Percentiles rank a stretch among this genome's conserved stretches.
Evolutionary conservation across 1,284 basidiomycete species (phyloP).

Genomic region (Trichosporon inkin): DNA sequence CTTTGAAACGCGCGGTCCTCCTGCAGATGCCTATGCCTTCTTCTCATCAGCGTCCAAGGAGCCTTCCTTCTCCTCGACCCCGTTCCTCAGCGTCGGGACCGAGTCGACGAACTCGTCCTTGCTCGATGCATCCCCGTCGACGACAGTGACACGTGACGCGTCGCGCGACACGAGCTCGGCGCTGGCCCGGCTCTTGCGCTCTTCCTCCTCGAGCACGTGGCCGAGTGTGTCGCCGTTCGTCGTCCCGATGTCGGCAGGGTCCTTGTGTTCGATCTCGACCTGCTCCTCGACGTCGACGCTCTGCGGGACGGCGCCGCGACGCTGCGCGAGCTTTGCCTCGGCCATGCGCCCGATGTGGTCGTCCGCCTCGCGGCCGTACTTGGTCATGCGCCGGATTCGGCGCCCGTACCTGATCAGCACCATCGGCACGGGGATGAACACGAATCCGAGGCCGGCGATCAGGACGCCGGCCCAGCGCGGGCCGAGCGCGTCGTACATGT

Average conservation of each 20-base stretch:
- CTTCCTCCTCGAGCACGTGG: background rate
- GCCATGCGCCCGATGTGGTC: slow-evolving; percentile 23
- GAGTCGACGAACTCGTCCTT: background rate
- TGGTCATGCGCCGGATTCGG: slow-evolving; percentile 7
- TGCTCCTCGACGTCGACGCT: background rate
- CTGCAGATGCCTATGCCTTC: no score
- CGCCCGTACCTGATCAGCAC: slow-evolving; percentile 4
- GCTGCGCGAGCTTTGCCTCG: background rate
- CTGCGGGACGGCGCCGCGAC: background rate
- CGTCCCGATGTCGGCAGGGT: background rate
- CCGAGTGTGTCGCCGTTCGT: slow-evolving; percentile 3
- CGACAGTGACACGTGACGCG: background rate
- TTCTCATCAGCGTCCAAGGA: no score
- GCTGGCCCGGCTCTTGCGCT: background rate
- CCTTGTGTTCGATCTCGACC: slow-evolving; percentile 4
- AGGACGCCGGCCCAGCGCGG: slow-evolving; percentile 56
- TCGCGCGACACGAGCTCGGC: background rate
- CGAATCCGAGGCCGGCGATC: slow-evolving; percentile 32
- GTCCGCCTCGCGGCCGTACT: slow-evolving; percentile 9
- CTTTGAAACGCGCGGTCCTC: no score
- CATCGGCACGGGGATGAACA: slow-evolving; percentile 21
- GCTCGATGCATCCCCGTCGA: background rate
- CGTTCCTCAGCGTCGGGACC: no score
- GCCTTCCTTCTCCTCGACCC: no score
- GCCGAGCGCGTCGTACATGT: slow-evolving; percentile 59